Evolutionary conservation across 2,329 filamentous ascomycete species (phyloP), one percentile per base, ranked within the genome.

Genomic region (Nigrograna mackinnonii): DNA sequence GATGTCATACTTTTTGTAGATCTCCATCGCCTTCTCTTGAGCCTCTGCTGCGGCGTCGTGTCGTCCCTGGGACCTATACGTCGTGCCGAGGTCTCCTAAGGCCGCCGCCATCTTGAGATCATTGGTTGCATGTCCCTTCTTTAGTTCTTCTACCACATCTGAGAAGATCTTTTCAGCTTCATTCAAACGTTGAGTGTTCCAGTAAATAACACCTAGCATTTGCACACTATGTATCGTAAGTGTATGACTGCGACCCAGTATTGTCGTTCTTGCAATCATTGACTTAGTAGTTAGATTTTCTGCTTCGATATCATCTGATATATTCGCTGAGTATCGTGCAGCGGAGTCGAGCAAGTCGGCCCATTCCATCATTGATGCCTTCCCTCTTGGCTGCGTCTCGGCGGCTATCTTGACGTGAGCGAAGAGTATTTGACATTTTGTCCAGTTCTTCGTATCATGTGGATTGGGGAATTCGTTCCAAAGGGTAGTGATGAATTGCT

Each of bases 391-490:
- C 31, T 21, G 28, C 28, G 32, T n/a, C 1, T 31, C 28, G 13
- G 12, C 33, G 13, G 38, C 42, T 4, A 33, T 40, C 37, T 47
- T 42, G 1, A 49, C 60, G 50, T 69, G 65, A 28, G 66, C 48
- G 40, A 63, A 64, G 6, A 70, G 56, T 17, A 37, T 26, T 39
- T 53, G 24, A 42, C 66, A 70, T 20, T n/a, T 54, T 30, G 45
- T 18, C 66, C 62, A 68, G 40, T 64, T 70, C 26, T 60, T 42
- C 37, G 62, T 60, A 0, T 59, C 6, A 31, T 54, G 48, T 1
- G 28, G 48, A n/a, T n/a, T n/a, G n/a, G 64, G 67, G 36, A 67
- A 60, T 13, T 34, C 51, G 16, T 36, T 34, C 9, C 26, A 36
- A 36, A 72, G 49, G 22, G 50, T 58, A 17, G 39, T 41, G 22